A percentile compares a stretch with the other conserved stretches of the same genome.
phyloP scores from a whole-genome alignment of 306 rosid genomes.

The Erythrophleum fordii region DNA sequence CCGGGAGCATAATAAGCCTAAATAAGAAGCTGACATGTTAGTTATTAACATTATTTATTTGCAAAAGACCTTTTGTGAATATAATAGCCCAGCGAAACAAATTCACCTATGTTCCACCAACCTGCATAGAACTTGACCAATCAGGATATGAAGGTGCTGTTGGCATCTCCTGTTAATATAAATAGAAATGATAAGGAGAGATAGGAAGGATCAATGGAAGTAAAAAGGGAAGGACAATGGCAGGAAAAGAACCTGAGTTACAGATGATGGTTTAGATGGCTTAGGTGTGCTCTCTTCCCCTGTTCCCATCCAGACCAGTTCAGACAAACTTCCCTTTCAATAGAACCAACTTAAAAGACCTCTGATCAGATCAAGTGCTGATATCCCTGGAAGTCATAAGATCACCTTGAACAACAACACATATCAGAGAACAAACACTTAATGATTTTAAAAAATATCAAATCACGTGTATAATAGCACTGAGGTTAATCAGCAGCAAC shows the following conservation, averaged over 20 bases:
- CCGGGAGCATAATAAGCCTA: constrained; percentile 97
- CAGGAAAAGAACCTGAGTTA: constrained; percentile 63
- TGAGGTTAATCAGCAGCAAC: constrained; percentile 17
- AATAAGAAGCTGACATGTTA: constrained; percentile 42
- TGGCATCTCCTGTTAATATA: constrained; percentile 66
- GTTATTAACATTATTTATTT: constrained; percentile 34
- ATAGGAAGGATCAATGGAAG: background rate
- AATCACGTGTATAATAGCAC: constrained; percentile 2
- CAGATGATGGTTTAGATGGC: constrained; percentile 65
- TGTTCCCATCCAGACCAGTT: constrained; percentile 71
- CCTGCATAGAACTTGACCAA: constrained; percentile 98
- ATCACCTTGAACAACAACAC: constrained; percentile 18
- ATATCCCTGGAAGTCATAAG: constrained; percentile 39
- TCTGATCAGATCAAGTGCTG: constrained; percentile 18
- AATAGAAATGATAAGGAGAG: constrained; percentile 13
- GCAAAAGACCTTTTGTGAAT: constrained; percentile 10
- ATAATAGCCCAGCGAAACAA: constrained; percentile 16
- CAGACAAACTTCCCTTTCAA: constrained; percentile 30
- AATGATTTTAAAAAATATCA: background rate
- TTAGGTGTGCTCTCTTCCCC: constrained; percentile 90
- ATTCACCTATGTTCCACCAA: constrained; percentile 39
- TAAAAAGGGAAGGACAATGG: background rate
- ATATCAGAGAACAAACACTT: background rate
- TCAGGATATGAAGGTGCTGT: constrained; percentile 78
- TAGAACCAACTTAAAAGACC: constrained; percentile 10